Evolutionary conservation across 441 rosid species (phyloP), one percentile per base, ranked within the genome.

Genomic region (Melastoma candidum): DNA sequence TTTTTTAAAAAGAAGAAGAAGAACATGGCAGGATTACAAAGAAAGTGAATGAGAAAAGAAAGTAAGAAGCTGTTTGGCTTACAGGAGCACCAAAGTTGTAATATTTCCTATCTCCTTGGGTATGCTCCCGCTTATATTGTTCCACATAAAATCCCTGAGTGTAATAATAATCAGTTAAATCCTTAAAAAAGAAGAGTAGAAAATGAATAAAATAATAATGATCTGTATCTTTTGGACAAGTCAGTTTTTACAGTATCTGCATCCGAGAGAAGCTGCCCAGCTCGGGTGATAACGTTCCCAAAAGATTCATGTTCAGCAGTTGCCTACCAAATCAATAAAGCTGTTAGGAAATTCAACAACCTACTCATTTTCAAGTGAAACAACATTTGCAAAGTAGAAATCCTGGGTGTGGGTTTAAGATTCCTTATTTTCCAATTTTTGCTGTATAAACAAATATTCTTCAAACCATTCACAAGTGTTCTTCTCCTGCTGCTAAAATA

Each of bases 81-180:
- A 86, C 98, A 93, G 68, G 77, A 93, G 98, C 47, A 54, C 45
- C 70, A 93, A 64, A 62, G 98, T 60, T 63, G 71, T 77, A 45
- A 93, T 74, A 59, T 81, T 72, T 57, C 97, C 97, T 59, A 93
- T 86, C 74, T 88, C 97, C 69, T 81, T 84, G 1, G 98, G 98
- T 72, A 93, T 84, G 44, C 77, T 76, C 48, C 98, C 98, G 51
- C 56, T 79, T 17, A 93, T 66, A 24, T 56, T 58, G 77, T 93
- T 93, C 98, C 98, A 93, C 98, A 93, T 93, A 67, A 88, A 86
- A 68, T 87, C 94, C 82, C 98, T 93, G 22, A 17, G 22, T 17
- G 22, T 17, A 17, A 17, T 17, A 17, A 17, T 17, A 17, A 17
- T 17, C 22, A 17, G 22, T 17, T 17, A 17, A 17, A 17, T 44